Conservation (phyloP, 2,329 filamentous ascomycete species). For the Hypoxylon sp. region DNA sequence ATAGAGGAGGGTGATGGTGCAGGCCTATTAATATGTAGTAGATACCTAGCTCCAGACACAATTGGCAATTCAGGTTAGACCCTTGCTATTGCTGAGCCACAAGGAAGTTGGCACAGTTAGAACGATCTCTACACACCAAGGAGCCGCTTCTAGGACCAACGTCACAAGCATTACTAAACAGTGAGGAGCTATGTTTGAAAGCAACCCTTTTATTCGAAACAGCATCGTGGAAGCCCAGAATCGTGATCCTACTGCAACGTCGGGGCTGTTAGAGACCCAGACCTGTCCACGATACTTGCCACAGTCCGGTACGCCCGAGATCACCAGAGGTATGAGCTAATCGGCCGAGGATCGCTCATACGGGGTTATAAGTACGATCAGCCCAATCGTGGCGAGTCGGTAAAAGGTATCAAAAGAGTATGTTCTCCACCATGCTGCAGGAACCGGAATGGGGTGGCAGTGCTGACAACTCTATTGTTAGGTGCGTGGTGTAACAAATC, state of each 20-base stretch:
- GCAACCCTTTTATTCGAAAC: conserved; percentile 40
- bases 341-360: conserved; percentile 28
- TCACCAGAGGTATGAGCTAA: conserved; percentile 10
- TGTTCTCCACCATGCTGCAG: conserved; percentile 22
- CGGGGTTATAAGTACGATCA: background rate
- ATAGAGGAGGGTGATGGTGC: conserved; percentile 7
- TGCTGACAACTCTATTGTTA: conserved; percentile 38
- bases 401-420: background rate
- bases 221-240: conserved; percentile 20
- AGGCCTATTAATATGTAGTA: conserved; percentile 26
- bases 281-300: conserved; percentile 16
- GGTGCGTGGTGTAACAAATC: conserved; percentile 26
- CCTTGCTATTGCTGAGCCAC: conserved; percentile 19
- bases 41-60: conserved; percentile 14
- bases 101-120: conserved; percentile 17
- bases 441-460: conserved; percentile 29
- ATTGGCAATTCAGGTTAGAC: conserved; percentile 17
- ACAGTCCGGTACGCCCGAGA: conserved; percentile 9
- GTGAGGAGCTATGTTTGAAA: conserved; percentile 17
- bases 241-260: conserved; percentile 34
- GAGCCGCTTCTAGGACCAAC: conserved; percentile 20
- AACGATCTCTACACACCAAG: conserved; percentile 8
- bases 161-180: conserved; percentile 17
- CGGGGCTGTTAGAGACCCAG: conserved; percentile 6
- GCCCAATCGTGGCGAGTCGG: conserved; percentile 7